Conservation (phyloP, 306 rosid genomes). For the Vachellia pachyceras region DNA sequence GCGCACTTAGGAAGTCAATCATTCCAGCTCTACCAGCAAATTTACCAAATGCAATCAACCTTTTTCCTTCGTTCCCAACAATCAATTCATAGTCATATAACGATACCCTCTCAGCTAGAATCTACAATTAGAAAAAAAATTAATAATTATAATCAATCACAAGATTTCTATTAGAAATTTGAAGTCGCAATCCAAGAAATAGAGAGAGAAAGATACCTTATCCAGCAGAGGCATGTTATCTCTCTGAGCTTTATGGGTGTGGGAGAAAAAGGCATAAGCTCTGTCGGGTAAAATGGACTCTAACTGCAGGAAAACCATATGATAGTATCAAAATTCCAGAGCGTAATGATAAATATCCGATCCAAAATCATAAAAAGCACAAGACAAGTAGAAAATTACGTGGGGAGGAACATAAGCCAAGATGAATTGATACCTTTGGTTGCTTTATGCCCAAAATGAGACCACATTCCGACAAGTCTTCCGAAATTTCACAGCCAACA, state of each 20-base stretch:
- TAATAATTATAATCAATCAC: conserved; percentile 13
- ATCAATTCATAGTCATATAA: conserved; percentile 90
- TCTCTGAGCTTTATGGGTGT: conserved; percentile 94
- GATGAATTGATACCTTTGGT: conserved; percentile 59
- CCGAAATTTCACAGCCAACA: conserved; percentile 88
- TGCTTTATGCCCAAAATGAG: conserved; percentile 88
- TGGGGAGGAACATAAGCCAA: background rate
- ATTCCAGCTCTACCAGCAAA: conserved; percentile 96
- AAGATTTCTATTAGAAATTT: conserved; percentile 25
- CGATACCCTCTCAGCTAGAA: conserved; percentile 72
- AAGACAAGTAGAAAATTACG: background rate
- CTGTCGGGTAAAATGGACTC: conserved; percentile 90
- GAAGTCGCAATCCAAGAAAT: background rate
- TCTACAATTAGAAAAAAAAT: conserved; percentile 46
- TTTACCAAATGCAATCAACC: conserved; percentile 90
- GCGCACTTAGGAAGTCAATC: conserved; percentile 76
- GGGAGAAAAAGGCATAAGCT: conserved; percentile 93
- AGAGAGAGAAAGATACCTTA: conserved; percentile 54
- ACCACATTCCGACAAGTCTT: conserved; percentile 85
- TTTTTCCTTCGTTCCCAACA: conserved; percentile 74
- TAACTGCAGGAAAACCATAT: conserved; percentile 55
- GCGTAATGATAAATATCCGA: background rate
- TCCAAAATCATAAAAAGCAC: background rate
- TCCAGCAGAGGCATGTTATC: conserved; percentile 92
- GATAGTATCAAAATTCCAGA: background rate